Percentiles rank a stretch among this genome's conserved stretches.
These are phyloP conservation scores for Sugiyamaella qingdaonensis DNA, from an alignment of 805 yeast species.

Conservation along the genomic window DNA sequence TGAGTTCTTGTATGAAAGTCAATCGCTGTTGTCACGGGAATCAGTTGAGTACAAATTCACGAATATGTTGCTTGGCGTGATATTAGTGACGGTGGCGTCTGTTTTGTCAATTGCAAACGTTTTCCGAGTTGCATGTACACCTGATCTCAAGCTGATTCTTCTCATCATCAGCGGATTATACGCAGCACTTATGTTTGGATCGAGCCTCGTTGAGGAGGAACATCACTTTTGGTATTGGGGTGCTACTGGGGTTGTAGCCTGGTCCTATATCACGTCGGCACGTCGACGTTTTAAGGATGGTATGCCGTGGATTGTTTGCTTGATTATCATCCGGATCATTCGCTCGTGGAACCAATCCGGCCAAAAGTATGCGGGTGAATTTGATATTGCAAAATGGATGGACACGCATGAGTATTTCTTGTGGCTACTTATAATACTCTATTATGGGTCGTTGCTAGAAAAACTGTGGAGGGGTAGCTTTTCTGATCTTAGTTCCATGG, in stretches of 20 bases:
- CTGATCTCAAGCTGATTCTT: conserved; percentile 19
- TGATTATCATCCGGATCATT: conserved; percentile 49
- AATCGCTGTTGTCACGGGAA: conserved; percentile 31
- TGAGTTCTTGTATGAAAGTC: conserved; percentile 41
- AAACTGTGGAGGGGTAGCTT: conserved; percentile 23
- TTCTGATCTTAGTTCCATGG: conserved; percentile 24
- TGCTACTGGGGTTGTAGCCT: conserved; percentile 36
- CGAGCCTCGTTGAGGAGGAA: conserved; percentile 91
- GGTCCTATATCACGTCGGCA: conserved; percentile 21
- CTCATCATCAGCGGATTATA: conserved; percentile 36
- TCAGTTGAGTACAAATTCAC: conserved; percentile 68
- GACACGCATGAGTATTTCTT: conserved; percentile 26
- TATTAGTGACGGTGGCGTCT: conserved; percentile 32
- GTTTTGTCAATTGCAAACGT: conserved; percentile 30
- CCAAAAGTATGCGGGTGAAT: conserved; percentile 61
- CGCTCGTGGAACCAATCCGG: conserved; percentile 90
- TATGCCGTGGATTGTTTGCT: conserved; percentile 20
- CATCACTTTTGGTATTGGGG: conserved; percentile 95
- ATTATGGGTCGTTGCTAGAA: conserved; percentile 34
- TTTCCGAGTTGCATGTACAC: conserved; percentile 13
- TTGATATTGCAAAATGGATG: conserved; percentile 47
- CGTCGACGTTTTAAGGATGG: conserved; percentile 22
- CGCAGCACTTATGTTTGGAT: conserved; percentile 66
- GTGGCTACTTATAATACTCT: conserved; percentile 47
- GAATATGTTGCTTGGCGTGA: conserved; percentile 44